Conservation (phyloP, 495 filamentous ascomycete species). For the Astrothelium macrocarpum region DNA sequence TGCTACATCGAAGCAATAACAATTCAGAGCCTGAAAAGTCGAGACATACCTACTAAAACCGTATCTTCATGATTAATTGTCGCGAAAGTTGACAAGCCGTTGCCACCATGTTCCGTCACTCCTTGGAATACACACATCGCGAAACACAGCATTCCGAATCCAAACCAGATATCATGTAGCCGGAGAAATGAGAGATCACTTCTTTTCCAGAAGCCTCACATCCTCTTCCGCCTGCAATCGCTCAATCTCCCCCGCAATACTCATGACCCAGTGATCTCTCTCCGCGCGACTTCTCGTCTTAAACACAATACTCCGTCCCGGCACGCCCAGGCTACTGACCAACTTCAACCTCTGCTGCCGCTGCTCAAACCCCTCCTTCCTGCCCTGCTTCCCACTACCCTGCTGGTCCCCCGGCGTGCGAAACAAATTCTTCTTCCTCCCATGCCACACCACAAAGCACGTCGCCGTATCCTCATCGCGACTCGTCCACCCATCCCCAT, state of each 20-base stretch:
- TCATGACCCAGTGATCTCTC: constrained; percentile 68
- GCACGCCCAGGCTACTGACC: constrained; percentile 43
- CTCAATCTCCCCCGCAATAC: constrained; percentile 64
- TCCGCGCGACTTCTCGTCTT: constrained; percentile 61
- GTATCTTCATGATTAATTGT: neutral
- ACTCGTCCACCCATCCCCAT: constrained; percentile 57
- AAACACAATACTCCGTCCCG: constrained; percentile 61
- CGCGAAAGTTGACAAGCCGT: neutral
- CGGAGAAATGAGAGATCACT: constrained; percentile 10
- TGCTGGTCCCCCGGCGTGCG: constrained; percentile 31
- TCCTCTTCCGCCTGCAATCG: constrained; percentile 53
- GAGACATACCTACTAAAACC: neutral
- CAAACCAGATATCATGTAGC: neutral
- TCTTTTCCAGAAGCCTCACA: constrained; percentile 45
- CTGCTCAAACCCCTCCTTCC: constrained; percentile 31
- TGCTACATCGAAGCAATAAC: too few species aligned
- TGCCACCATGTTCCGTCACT: neutral
- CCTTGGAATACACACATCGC: neutral
- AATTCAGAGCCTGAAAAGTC: too few species aligned
- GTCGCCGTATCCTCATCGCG: constrained; percentile 63
- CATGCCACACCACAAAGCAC: constrained; percentile 66
- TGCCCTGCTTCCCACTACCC: constrained; percentile 8
- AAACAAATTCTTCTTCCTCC: constrained; percentile 50
- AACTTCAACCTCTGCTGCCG: constrained; percentile 20
- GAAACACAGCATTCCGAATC: neutral